phyloP scores from a whole-genome alignment of 1,139 yeast species.

The Pneumocystis sp. region DNA sequence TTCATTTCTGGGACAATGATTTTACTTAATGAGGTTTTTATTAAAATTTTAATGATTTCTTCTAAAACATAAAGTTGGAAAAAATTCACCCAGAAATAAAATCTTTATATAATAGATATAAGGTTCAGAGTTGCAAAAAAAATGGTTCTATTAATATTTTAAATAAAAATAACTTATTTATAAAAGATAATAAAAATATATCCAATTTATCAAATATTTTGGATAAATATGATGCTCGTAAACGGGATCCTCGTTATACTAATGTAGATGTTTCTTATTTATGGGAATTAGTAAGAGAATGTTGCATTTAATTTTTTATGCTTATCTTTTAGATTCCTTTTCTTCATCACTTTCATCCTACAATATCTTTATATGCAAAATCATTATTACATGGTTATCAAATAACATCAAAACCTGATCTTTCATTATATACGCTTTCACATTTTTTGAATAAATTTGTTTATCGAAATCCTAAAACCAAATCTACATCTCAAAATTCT shows the following conservation, averaged over 20 bases:
- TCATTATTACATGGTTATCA: slow-evolving; percentile 36
- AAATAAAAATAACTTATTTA: slow-evolving; percentile 18
- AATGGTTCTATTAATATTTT: slow-evolving; percentile 21
- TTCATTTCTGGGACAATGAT: slow-evolving; percentile 81
- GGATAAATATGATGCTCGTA: slow-evolving; percentile 60
- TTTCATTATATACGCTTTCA: slow-evolving; percentile 70
- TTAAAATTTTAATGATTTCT: not conserved
- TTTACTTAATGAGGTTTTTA: slow-evolving; percentile 41
- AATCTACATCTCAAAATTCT: slow-evolving; percentile 39
- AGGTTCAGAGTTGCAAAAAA: slow-evolving; percentile 16
- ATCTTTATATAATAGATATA: slow-evolving; percentile 31
- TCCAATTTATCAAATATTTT: not conserved
- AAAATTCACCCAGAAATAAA: slow-evolving; percentile 37
- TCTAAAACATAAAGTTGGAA: slow-evolving; percentile 27
- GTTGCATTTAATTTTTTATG: slow-evolving; percentile 18
- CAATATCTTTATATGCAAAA: slow-evolving; percentile 67
- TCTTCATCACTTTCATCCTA: slow-evolving; percentile 77
- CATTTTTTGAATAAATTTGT: slow-evolving; percentile 94
- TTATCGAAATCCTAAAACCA: slow-evolving; percentile 79
- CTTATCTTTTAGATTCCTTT: slow-evolving; percentile 32
- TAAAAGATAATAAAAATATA: not conserved
- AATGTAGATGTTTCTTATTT: slow-evolving; percentile 65
- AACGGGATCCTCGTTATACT: slow-evolving; percentile 82
- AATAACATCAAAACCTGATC: slow-evolving; percentile 54
- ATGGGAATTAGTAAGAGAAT: slow-evolving; percentile 47